Evolutionary conservation across 2,329 filamentous ascomycete species (phyloP), one percentile per base, ranked within the genome.

Genomic region (Calonectria pseudoreteaudii): DNA sequence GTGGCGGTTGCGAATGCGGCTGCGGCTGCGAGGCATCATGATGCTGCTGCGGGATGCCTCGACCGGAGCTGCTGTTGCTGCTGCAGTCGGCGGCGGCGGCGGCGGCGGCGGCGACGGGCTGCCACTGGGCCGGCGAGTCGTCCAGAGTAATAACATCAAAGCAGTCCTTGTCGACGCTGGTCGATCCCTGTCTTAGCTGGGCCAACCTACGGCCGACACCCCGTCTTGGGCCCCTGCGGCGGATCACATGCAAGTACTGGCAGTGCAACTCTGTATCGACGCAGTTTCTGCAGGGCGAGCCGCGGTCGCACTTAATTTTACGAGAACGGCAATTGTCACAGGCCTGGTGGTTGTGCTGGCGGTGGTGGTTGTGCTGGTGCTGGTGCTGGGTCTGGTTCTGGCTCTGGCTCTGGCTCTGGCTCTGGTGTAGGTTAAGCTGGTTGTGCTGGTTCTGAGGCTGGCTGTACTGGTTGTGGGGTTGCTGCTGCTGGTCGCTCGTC

Each of bases 231-330:
- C 82, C 82, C 20, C 81, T 82, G 38, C 81, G 77, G 16, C 80
- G 80, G 26, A 82, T 78, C 28, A 74, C 79, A 70, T 83, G 81
- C n/a, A 78, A 76, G 68, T 83, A 83, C 34, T 79, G 78, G 50
- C 82, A 83, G 31, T 70, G 78, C 62, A 83, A 75, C n/a, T 77
- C 73, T 4, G 77, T 77, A 34, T 75, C 66, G 66, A 77, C 70
- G 75, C 82, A 83, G 60, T 80, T 82, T 69, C 74, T 79, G 66
- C 81, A 83, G 10, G 81, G 82, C 31, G 78, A 56, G 3, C 77
- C 80, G 16, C 82, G 81, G 70, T 84, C 82, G 66, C 82, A 84
- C 68, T 82, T 84, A 66, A 83, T 81, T 69, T 84, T 84, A 68
- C 82, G 79, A 58, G 79, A 82, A 50, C 81, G 81, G 50, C 81